Evolutionary conservation across 257 asterid genomes (phyloP).

Genomic region (Solanum clarkiae): DNA sequence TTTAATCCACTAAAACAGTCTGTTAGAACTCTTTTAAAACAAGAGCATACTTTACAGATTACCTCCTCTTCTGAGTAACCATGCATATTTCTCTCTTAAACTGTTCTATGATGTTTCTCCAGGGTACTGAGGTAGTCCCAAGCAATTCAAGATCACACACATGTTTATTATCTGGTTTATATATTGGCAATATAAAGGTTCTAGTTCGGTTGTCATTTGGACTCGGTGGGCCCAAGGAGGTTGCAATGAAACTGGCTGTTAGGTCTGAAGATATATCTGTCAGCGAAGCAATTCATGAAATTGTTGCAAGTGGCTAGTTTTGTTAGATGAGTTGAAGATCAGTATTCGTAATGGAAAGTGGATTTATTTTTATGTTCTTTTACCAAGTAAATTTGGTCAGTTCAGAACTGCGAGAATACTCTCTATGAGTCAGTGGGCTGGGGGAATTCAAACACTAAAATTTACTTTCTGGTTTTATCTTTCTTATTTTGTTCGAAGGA

Average conservation of each 20-base stretch:
- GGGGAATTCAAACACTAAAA: not conserved
- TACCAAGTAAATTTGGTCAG: not conserved
- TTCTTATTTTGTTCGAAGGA: not conserved
- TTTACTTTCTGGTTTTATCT: not conserved
- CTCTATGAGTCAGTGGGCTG: not conserved
- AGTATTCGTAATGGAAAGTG: not conserved
- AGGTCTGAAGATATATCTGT: conserved; percentile 80
- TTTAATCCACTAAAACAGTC: not conserved
- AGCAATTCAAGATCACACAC: conserved; percentile 86
- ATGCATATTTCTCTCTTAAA: not conserved
- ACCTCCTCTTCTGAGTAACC: not conserved
- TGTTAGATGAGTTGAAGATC: not conserved
- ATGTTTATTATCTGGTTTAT: conserved; percentile 86
- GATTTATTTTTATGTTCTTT: not conserved
- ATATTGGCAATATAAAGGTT: conserved; percentile 81
- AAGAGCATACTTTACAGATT: not conserved
- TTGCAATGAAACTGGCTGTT: conserved; percentile 93
- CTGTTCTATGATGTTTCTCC: conserved; percentile 2
- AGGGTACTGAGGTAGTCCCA: conserved; percentile 88
- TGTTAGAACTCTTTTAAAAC: not conserved
- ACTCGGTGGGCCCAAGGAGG: conserved; percentile 73
- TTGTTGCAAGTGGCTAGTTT: conserved; percentile 79
- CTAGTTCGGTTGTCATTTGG: conserved; percentile 87
- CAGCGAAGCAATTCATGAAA: conserved; percentile 87
- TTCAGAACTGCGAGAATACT: not conserved